Evolutionary conservation across 305 asterid species (phyloP).

Genomic region (Fraxinus sp.): DNA sequence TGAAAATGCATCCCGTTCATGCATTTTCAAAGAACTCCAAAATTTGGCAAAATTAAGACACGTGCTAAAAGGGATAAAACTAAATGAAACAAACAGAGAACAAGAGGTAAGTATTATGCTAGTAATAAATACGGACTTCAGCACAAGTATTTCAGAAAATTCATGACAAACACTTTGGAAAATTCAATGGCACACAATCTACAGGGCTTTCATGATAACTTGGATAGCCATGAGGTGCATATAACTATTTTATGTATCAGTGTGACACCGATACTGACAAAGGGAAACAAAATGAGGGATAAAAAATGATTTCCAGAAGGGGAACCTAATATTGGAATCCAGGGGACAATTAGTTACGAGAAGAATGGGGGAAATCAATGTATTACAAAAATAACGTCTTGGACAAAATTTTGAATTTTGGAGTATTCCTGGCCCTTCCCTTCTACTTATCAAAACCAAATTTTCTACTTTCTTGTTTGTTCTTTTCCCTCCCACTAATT

Average conservation of each 20-base stretch:
- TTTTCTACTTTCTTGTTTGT: not conserved
- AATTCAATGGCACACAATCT: not conserved
- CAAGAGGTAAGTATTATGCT: not conserved
- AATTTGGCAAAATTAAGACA: not conserved
- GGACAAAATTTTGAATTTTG: not conserved
- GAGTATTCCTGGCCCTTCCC: not conserved
- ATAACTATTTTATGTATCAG: not conserved
- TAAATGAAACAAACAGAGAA: not conserved
- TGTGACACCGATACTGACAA: not conserved
- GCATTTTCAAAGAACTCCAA: constrained; percentile 14
- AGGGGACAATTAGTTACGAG: not conserved
- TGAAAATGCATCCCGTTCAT: constrained; percentile 2
- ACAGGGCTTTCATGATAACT: constrained; percentile 5
- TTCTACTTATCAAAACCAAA: not conserved
- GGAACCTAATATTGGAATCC: constrained; percentile 1
- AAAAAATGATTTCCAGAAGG: not conserved
- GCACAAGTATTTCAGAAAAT: not conserved
- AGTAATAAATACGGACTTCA: not conserved
- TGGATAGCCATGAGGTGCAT: not conserved
- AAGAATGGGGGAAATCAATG: not conserved
- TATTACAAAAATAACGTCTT: not conserved
- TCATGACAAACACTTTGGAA: not conserved
- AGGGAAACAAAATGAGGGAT: not conserved
- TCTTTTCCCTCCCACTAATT: not conserved
- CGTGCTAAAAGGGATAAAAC: not conserved